Evolutionary conservation across 225 moss, liverwort and hornwort genomes (phyloP).

Genomic region (Climacium dendroides): DNA sequence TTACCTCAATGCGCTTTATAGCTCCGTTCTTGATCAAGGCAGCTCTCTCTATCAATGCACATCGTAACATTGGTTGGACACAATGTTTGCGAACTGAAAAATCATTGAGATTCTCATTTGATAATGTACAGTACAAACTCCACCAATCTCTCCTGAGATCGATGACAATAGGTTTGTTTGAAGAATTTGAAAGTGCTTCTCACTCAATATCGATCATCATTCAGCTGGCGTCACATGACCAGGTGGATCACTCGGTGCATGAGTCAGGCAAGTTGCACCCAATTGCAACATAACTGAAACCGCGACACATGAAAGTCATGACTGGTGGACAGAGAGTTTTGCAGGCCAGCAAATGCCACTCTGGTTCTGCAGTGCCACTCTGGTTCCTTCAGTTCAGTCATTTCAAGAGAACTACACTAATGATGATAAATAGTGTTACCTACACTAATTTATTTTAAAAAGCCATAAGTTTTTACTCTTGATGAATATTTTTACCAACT

Average conservation of each 20-base stretch:
- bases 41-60: background rate
- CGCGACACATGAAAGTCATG: background rate
- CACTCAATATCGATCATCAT: background rate
- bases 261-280: background rate
- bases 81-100: background rate
- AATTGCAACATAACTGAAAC: background rate
- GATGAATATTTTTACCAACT: too few species aligned
- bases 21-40: background rate
- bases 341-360: background rate
- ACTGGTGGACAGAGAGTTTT: background rate
- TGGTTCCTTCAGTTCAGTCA: background rate
- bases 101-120: background rate
- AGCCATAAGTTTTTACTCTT: too few species aligned
- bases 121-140: background rate
- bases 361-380: too few species aligned
- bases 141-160: background rate
- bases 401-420: too few species aligned
- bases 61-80: background rate
- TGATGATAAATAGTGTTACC: too few species aligned
- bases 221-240: background rate
- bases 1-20: background rate
- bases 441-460: too few species aligned
- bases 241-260: background rate
- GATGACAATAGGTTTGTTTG: background rate
- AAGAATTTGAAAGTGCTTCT: background rate